Evolutionary conservation across 2,329 filamentous ascomycete species (phyloP), one percentile per base, ranked within the genome.

Genomic region (Dactylellina haptotyla): DNA sequence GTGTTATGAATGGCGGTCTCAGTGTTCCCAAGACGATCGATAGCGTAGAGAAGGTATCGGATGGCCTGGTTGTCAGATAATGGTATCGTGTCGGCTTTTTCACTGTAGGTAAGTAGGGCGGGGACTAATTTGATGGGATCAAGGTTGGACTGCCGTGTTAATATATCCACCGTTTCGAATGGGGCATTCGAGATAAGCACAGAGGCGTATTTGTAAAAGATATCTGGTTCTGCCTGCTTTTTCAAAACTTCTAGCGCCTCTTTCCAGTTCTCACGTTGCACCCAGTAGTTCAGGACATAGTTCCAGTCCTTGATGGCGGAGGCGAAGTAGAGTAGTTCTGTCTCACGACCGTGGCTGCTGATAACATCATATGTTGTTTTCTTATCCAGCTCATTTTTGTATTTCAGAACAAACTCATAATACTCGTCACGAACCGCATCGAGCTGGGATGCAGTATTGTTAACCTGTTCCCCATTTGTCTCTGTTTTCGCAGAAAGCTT

Each of bases 341-440:
- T 90, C 82, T 99, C 95, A 66, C 95, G 87, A 14, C 94, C 95
- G 80, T 99, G 95, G 77, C 93, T 96, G 81, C 92, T 94, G 79
- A 98, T 94, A 70, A 98, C 90, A 79, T 97, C 94, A 82, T 99
- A 99, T 0, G 91, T 91, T 0, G 94, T 97, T 82, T 93, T 95
- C 69, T 88, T 87, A 80, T 99, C 95, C 12, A 99, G 85, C 78
- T 98, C 94, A 1, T 86, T 81, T 80, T 95, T 97, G 84, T 97
- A 90, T 79, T 88, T 93, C 61, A 84, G 87, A 18, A 95, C 87
- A 81, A 99, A 99, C 1, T 93, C 91, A 76, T 94, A 91, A 76
- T 91, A 99, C 78, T 98, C 94, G 51, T 86, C 86, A 28, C 89
- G 87, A 12, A 75, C 75, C 14, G 77, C 59, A 12, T 72, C 75